These are phyloP conservation scores for Pelargonium fulgidum DNA, from an alignment of 441 rosid genomes.

Conservation along the genomic window DNA sequence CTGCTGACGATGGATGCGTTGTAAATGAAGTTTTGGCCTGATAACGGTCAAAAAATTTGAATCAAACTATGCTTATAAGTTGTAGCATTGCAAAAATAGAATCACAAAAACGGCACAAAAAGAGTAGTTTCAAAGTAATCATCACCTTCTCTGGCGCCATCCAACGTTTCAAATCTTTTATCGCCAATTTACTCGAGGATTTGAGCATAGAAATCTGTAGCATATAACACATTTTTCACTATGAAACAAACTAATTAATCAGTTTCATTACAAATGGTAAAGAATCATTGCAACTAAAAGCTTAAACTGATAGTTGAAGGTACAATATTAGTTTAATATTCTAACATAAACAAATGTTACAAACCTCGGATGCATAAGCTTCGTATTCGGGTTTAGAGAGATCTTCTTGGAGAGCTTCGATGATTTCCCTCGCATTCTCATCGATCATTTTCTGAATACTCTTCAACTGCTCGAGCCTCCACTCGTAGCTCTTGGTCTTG, in stretches of 20 bases:
- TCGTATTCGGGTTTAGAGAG: constrained; percentile 65
- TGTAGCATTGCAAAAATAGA: not conserved
- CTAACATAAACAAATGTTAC: not conserved
- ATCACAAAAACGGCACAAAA: not conserved
- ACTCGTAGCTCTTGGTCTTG: constrained; percentile 61
- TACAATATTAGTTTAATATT: no score
- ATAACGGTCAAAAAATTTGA: not conserved
- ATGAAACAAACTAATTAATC: not conserved
- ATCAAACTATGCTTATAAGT: not conserved
- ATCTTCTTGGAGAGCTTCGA: constrained; percentile 52
- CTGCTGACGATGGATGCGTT: constrained; percentile 77
- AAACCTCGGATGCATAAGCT: constrained; percentile 56
- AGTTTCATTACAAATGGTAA: no score
- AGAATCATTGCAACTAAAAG: no score
- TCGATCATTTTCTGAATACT: constrained; percentile 45
- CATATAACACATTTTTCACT: not conserved
- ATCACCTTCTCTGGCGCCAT: constrained; percentile 69
- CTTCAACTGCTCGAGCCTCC: constrained; percentile 62
- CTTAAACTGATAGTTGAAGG: no score
- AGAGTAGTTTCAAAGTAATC: not conserved
- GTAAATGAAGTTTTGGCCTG: constrained; percentile 65
- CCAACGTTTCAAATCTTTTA: constrained; percentile 57
- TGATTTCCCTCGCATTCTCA: constrained; percentile 55
- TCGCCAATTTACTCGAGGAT: constrained; percentile 48
- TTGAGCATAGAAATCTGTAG: constrained; percentile 48